Percentiles rank a stretch among this genome's conserved stretches.
Conservation (phyloP, 1,139 yeast genomes). For the Magnusiomyces suaveolens region DNA sequence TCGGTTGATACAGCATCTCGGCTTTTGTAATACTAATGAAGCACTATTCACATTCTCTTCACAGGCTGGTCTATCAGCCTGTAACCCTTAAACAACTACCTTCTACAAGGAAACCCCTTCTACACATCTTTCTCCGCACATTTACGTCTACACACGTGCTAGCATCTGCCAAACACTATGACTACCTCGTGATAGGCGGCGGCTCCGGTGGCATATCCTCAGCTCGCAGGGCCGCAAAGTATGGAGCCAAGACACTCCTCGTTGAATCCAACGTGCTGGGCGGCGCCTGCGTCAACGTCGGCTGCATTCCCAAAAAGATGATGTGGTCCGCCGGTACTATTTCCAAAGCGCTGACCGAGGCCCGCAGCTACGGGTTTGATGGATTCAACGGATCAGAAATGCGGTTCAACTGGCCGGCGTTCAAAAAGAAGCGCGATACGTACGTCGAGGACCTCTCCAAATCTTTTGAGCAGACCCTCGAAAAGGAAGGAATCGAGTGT, state of each 20-base stretch:
- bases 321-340: constrained; percentile 97
- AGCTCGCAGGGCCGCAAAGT: constrained; percentile 89
- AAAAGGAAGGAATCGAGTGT: constrained; percentile 80
- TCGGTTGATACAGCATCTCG: no score
- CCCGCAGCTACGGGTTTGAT: constrained; percentile 73
- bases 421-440: constrained; percentile 86
- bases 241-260: constrained; percentile 80
- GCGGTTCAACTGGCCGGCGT: constrained; percentile 66
- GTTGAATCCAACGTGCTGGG: constrained; percentile 76
- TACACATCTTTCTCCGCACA: background rate
- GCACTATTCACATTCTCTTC: background rate
- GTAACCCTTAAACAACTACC: background rate
- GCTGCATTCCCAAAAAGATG: constrained; percentile 97
- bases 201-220: constrained; percentile 99
- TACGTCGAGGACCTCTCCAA: constrained; percentile 81
- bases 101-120: no score
- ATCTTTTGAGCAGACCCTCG: constrained; percentile 78
- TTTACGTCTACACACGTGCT: background rate
- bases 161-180: constrained; percentile 44
- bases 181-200: constrained; percentile 93
- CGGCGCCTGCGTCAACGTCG: constrained; percentile 98
- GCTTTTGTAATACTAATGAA: no score
- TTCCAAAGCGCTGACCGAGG: constrained; percentile 65
- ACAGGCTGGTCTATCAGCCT: background rate
- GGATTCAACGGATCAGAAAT: constrained; percentile 37